A percentile compares a stretch with the other conserved stretches of the same genome.
Conservation (phyloP, 176 grass and related monocot genomes). For the Bromus sterilis region DNA sequence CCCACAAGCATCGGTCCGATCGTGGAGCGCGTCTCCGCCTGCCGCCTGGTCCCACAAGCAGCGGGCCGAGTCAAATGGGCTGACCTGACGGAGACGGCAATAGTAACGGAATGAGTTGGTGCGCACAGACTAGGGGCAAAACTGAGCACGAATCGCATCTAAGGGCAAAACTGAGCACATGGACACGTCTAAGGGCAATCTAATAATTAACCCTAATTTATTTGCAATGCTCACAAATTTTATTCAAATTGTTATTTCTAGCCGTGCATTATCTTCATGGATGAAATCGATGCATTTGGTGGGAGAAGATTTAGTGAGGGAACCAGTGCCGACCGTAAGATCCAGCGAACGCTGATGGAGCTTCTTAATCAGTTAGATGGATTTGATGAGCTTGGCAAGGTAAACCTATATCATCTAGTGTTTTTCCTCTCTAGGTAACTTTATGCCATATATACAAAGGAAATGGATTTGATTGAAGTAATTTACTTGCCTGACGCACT, state of each 20-base stretch:
- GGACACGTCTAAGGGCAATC: no score
- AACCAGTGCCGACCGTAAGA: conserved; percentile 96
- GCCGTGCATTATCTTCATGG: conserved; percentile 99
- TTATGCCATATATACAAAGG: background rate
- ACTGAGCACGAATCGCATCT: no score
- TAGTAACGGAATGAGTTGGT: no score
- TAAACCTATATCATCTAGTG: conserved; percentile 23
- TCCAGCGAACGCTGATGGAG: conserved; percentile 97
- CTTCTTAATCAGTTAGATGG: conserved; percentile 96
- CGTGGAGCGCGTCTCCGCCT: no score
- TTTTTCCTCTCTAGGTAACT: background rate
- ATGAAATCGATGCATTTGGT: conserved; percentile 99
- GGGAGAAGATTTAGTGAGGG: conserved; percentile 97
- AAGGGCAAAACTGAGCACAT: no score
- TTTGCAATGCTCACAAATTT: background rate
- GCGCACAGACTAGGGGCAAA: no score
- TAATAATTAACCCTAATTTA: no score
- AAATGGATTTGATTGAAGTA: background rate
- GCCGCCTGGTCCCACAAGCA: no score
- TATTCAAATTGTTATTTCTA: conserved; percentile 31
- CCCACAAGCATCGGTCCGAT: no score
- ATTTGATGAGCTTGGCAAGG: conserved; percentile 98
- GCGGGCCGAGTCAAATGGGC: no score
- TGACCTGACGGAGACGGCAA: no score
- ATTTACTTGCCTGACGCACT: background rate